Evolutionary conservation across 2,329 filamentous ascomycete species (phyloP).

Genomic region (Colletotrichum limetticola): DNA sequence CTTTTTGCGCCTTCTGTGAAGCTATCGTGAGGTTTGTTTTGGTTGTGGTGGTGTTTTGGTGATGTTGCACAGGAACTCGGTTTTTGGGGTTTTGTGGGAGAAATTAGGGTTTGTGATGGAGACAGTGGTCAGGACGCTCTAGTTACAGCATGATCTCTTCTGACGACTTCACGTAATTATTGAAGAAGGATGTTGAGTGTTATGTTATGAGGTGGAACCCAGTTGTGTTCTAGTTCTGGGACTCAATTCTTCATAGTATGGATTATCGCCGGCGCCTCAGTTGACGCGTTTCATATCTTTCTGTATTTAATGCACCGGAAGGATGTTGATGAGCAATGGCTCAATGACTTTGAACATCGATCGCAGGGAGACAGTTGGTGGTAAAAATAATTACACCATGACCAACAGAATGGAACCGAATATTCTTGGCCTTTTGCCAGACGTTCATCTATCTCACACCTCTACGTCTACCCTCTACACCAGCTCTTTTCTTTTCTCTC

Average conservation of each 20-base stretch:
- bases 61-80: neutral
- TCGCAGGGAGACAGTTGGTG: neutral
- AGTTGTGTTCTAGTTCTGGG: too few relatives aligned
- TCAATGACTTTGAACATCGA: neutral
- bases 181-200: too few relatives aligned
- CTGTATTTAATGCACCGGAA: too few relatives aligned
- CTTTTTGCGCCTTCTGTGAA: neutral
- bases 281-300: too few relatives aligned
- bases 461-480: neutral
- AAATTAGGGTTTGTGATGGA: neutral
- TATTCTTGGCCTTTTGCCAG: neutral
- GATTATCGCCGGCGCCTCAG: too few relatives aligned
- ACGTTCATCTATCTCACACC: neutral
- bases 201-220: too few relatives aligned
- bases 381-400: neutral
- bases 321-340: too few relatives aligned
- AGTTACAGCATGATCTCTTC: neutral
- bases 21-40: neutral
- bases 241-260: too few relatives aligned
- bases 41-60: neutral
- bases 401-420: neutral
- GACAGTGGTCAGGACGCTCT: neutral
- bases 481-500: neutral
- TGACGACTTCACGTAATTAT: fast-evolving
- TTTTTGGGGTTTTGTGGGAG: neutral